A percentile compares a stretch with the other conserved stretches of the same genome.
phyloP scores from a whole-genome alignment of 345 rosid genomes.

The Pugionium dolabratum region DNA sequence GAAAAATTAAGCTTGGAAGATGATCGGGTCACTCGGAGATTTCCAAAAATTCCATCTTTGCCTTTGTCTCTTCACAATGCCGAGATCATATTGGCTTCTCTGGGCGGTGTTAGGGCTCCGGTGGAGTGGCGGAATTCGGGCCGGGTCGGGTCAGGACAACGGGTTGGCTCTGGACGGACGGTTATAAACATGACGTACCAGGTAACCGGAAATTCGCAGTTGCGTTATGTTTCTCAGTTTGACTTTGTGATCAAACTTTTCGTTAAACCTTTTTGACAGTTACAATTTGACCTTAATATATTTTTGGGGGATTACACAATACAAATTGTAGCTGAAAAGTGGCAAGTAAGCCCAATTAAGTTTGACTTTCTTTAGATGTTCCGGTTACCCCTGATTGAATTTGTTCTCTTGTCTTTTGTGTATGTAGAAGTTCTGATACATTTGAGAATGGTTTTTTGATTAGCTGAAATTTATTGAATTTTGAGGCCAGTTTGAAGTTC shows the following conservation, averaged over 20 bases:
- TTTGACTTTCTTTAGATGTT: background rate
- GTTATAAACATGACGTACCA: constrained; percentile 71
- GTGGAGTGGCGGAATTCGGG: constrained; percentile 57
- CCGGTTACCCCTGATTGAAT: background rate
- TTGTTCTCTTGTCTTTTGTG: background rate
- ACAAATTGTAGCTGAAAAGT: background rate
- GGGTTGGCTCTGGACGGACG: constrained; percentile 73
- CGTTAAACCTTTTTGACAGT: constrained; percentile 12
- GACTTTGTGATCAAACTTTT: constrained; percentile 17
- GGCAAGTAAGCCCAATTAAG: background rate
- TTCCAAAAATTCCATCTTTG: constrained; percentile 76
- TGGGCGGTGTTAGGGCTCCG: constrained; percentile 59
- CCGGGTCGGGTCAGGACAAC: constrained; percentile 40
- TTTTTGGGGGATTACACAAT: background rate
- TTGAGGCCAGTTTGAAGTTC: constrained; percentile 1
- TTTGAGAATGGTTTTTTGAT: background rate
- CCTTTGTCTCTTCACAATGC: constrained; percentile 77
- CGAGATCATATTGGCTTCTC: constrained; percentile 60
- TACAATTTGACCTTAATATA: background rate
- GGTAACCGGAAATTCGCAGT: constrained; percentile 45
- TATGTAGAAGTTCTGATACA: background rate
- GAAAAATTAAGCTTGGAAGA: constrained; percentile 66
- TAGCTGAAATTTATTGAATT: background rate
- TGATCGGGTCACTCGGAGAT: constrained; percentile 53
- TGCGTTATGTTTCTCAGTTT: constrained; percentile 22